phyloP scores from a whole-genome alignment of 148 eudicot genomes.

The Rhododendron ovatum region DNA sequence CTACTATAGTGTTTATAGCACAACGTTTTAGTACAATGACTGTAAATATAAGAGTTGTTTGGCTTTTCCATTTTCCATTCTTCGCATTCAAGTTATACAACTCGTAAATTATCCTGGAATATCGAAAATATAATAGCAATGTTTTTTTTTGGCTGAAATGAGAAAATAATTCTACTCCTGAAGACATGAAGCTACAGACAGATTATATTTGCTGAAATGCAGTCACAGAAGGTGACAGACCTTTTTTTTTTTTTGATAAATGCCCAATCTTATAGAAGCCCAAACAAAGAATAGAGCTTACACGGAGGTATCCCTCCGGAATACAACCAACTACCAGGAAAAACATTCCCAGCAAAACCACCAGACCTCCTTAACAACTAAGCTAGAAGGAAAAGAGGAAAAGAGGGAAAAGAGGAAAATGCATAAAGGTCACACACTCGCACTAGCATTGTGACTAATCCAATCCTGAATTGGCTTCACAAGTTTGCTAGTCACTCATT shows the following conservation, averaged over 20 bases:
- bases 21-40: background rate
- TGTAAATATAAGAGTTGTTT: background rate
- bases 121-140: background rate
- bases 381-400: too few relatives aligned
- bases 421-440: background rate
- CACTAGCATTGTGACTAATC: background rate
- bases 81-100: background rate
- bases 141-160: background rate
- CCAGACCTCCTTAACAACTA: too few relatives aligned
- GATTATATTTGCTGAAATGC: constrained; percentile 1
- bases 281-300: too few relatives aligned
- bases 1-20: background rate
- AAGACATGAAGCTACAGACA: background rate
- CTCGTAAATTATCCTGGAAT: background rate
- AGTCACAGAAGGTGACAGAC: background rate
- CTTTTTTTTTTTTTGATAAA: too few relatives aligned
- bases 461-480: background rate
- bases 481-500: background rate
- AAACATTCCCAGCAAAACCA: too few relatives aligned
- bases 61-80: background rate
- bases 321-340: too few relatives aligned
- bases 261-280: too few relatives aligned
- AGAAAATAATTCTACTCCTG: background rate
- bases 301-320: too few relatives aligned
- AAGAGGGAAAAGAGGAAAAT: too few relatives aligned